Evolutionary conservation across 2,329 filamentous ascomycete species (phyloP), one percentile per base, ranked within the genome.

Genomic region (Septoria petroselini): DNA sequence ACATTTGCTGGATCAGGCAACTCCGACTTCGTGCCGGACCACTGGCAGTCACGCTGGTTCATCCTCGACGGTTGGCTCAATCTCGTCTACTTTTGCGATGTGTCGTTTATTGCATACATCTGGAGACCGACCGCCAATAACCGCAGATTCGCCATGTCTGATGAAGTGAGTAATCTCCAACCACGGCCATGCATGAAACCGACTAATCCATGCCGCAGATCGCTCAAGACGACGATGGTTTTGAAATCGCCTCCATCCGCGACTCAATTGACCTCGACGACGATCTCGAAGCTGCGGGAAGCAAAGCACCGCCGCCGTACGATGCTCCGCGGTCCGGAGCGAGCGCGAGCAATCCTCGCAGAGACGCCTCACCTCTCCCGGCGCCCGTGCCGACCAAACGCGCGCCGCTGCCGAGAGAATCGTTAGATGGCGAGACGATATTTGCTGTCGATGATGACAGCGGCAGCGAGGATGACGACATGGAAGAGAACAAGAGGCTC

Each of bases 41-140:
- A 98, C 71, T 98, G 93, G 93, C 91, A 96, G 73, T 91, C 88
- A 3, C 78, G 93, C 53, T 98, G 93, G 93, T 98, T 98, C 65
- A 82, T 98, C 38, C 79, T 98, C 15, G 93, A 98, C 65, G 93
- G 93, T 48, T 98, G 93, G 93, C 76, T 97, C 42, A 97, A 97
- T 68, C 72, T 98, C 47, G 91, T 98, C 12, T 98, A 97, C 71
- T 82, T 98, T 57, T 88, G 87, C 52, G 91, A 98, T 64, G 89
- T 98, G 19, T 84, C 83, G 47, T 96, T 91, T 71, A 81, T 98
- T 58, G 90, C 93, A 17, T 98, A 97, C 69, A 78, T 98, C 45
- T 98, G 93, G 93, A 80, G 93, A 40, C 93, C 93, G 5, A 97
- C 91, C 17, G 90, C 87, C 44, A 97, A 98, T 72, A 98, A 98